Evolutionary conservation across 208 protist species (phyloP), one percentile per base, ranked within the genome.

Genomic region (Leishmania gerbilli): DNA sequence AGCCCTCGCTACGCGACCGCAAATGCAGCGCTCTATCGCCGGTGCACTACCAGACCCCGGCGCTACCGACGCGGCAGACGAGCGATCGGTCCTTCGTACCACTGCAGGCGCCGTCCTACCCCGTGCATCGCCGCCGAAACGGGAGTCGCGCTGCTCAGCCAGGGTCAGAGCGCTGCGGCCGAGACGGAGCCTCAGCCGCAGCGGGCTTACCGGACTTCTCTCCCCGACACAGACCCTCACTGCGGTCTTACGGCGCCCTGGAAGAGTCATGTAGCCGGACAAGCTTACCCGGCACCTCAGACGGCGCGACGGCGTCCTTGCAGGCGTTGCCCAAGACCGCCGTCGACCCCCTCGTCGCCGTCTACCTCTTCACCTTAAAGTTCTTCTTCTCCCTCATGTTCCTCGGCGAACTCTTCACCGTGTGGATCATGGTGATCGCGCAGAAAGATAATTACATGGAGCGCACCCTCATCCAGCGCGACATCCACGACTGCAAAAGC

Each of bases 281-380:
- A 3, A n/a, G 55, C 42, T 55, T 42, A 27, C 49, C 74, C 55
- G 55, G 51, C 8, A 60, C 79, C 24, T 37, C 60, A 31, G 5
- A 47, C 55, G 51, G 27, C 49, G 2, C 55, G 24, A 56, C 69
- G 15, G 49, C 7, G 42, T 74, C 37, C n/a, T 67, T 24, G 76
- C 13, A 49, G 64, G n/a, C 76, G 49, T 71, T 88, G 37, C 84
- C 85, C 15, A 90, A 85, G 74, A 93, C 90, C 8, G 84, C 89
- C 21, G 84, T 94, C 7, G 92, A 97, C 78, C 94, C 94, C 4
- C 92, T 96, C 74, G 90, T 94, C 55, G 86, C 91, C 24, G 85
- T 96, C 34, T 97, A 97, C 87, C 76, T 94, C 80, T 92, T 87
- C 74, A 95, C 91, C 45, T 83, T 97, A 40, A 95, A 95, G 75